Evolutionary conservation across 495 filamentous ascomycete species (phyloP), one percentile per base, ranked within the genome.

Genomic region (Neurospora sp.): DNA sequence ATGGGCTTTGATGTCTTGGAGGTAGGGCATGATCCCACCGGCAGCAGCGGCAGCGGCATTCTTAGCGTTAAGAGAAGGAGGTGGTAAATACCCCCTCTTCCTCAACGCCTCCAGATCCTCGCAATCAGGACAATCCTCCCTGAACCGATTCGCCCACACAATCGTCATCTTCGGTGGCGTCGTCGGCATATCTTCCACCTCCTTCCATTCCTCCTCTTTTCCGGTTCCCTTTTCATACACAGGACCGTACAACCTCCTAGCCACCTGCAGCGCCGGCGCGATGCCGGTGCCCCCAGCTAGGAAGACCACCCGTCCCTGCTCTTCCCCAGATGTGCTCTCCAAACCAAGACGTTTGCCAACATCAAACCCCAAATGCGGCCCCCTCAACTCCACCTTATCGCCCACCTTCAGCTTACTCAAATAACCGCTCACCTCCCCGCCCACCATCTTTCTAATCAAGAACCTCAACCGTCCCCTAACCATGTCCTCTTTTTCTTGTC

Each of bases 211-310:
- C 4, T 59, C 20, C 47, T 59, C 10, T 0, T 70, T 47, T 86
- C 72, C 76, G 81, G 78, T n/a, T 75, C 69, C 37, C 77, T 39
- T 68, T 22, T 45, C 75, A 38, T 71, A 73, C 8, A 75, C 74
- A 81, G 78, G 41, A 75, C 70, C 77, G 4, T 90, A 79, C 4
- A 96, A 76, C 9, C 86, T 86, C 72, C 89, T 81, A 42, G 88
- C 92, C 35, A 90, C 86, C 81, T 98, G 95, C 75, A 98, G 78
- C 40, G 95, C 96, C 1, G 95, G 93, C 31, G 93, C 94, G 79
- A 99, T 96, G 0, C 95, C 96, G 7, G 96, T 99, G 0, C 96
- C 96, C 0, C 94, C 96, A 16, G 95, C 96, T 40, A 98, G 83
- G 80, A 98, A 97, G 3, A 98, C 77, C 3, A 97, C 84, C 41